Evolutionary conservation across 2,329 filamentous ascomycete genomes (phyloP), one percentile per base, ranked within the genome.

Genomic region (Beauveria brongniartii): DNA sequence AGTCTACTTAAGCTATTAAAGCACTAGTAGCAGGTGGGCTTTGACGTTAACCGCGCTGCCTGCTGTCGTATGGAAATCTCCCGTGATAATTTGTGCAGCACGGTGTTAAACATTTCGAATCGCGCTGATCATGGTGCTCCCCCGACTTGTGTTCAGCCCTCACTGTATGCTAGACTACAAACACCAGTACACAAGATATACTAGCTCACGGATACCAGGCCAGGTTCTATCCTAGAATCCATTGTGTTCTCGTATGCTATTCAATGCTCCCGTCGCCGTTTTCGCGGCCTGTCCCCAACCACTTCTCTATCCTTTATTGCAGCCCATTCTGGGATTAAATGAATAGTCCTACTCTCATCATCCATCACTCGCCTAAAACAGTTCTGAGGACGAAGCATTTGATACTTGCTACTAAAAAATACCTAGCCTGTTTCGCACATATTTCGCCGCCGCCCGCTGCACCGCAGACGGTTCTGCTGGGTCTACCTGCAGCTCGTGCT

Each of bases 321-420:
- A 1, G 24, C 40, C 54, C 26, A 56, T 44, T 56, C 8, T 44
- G 26, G 41, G 54, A 47, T 56, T 56, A 56, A 34, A 56, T 56
- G 26, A 56, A 47, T 56, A 24, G 40, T 44, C 26, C 54, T 56
- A 6, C 40, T 46, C 43, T 16, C 18, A 44, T 47, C 26, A 56
- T 44, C 41, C 22, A 44, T 56, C 18, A 47, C 54, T 44, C 54
- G 54, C 26, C 43, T 44, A 34, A 56, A 56, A 24, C 41, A 56
- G 41, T 47, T 56, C 54, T 56, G 9, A 18, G 41, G 54, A 56
- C 41, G 41, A 30, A 56, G 54, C 20, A 56, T 44, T 47, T 56
- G 41, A 37, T 56, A 47, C 24, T 56, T 47, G 26, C 41, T 56
- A 44, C 54, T 56, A 56, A 56, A 56, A 56, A n/a, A 56, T 14